Conservation (phyloP, 257 asterid species). For the Plantago major region DNA sequence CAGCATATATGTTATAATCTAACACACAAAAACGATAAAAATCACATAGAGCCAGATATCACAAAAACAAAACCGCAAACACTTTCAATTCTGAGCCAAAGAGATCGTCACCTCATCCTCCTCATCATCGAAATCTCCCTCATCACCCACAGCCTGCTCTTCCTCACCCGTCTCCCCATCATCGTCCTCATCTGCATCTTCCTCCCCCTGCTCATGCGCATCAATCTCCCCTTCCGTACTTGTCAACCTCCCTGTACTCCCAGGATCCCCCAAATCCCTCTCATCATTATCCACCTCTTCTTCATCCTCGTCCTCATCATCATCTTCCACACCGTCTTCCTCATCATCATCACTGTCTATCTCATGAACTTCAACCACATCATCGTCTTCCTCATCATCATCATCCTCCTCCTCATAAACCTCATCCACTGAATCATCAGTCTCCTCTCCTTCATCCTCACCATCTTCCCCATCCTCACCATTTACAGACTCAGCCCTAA, state of each 20-base stretch:
- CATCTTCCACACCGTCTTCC: conserved; percentile 55
- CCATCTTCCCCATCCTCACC: conserved; percentile 42
- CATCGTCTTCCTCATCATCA: conserved; percentile 56
- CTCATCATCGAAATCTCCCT: conserved; percentile 62
- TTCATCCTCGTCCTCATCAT: conserved; percentile 61
- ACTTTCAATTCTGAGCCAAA: conserved; percentile 4
- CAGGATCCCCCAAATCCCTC: conserved; percentile 51
- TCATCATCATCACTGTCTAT: conserved; percentile 29
- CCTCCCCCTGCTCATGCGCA: conserved; percentile 95
- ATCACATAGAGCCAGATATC: not conserved
- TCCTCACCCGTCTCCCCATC: conserved; percentile 89
- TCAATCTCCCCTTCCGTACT: conserved; percentile 84
- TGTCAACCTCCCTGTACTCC: conserved; percentile 51
- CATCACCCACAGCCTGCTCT: conserved; percentile 65
- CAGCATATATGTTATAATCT: too few relatives aligned
- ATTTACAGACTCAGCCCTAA: conserved; percentile 42
- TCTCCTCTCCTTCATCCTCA: conserved; percentile 55
- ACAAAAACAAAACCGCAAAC: not conserved
- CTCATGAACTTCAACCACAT: conserved; percentile 79
- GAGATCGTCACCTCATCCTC: conserved; percentile 68
- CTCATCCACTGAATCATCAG: conserved; percentile 66
- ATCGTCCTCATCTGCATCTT: conserved; percentile 77
- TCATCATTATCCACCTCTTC: conserved; percentile 80
- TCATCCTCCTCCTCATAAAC: conserved; percentile 41
- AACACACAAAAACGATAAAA: not conserved